Evolutionary conservation across 176 grass and related monocot species (phyloP), one percentile per base, ranked within the genome.

Genomic region (Paspalum vaginatum): DNA sequence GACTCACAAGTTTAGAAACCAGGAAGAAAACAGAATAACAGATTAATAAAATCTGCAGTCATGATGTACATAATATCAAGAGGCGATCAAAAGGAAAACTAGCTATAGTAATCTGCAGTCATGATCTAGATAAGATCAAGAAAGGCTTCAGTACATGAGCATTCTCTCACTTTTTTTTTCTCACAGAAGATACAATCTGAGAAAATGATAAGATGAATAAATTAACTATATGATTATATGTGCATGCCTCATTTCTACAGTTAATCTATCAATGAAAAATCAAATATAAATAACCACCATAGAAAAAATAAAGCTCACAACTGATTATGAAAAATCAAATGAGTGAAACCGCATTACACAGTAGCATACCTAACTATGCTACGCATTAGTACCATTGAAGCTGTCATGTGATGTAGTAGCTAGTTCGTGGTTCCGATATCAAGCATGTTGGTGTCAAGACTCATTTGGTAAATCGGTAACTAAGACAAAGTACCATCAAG

Each of bases 391-490:
- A 38, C 24, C 17, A 27, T 43, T 53, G 9, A 68, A 68, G 11
- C 55, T 39, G 8, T 39, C 72, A 62, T 48, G 37, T 55, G 16
- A 60, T 44, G 13, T 50, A 68, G 69, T 16, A 60, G 45, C 2
- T 81, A 8, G 7, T 67, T 41, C 43, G 80, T 20, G 42, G 26
- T 67, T 80, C 60, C 60, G 70, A 24, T 21, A 82, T 11, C 15
- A 82, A 41, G 52, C 45, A 57, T 78, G 22, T 37, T 69, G 32
- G 32, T 32, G 18, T 58, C 56, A 65, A 45, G 17, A 39, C 59
- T 65, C 47, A 66, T 11, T 65, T 65, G 74, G 58, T 15, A 80
- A 73, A 65, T 53, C 18, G 49, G 20, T 86, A 86, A 55, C 1
- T 14, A 74, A 54, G 32, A 46, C 5, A 7, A 74, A 46, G 37